phyloP scores from a whole-genome alignment of 192 early-diverging fungal genomes.

The Podila minutissima region DNA sequence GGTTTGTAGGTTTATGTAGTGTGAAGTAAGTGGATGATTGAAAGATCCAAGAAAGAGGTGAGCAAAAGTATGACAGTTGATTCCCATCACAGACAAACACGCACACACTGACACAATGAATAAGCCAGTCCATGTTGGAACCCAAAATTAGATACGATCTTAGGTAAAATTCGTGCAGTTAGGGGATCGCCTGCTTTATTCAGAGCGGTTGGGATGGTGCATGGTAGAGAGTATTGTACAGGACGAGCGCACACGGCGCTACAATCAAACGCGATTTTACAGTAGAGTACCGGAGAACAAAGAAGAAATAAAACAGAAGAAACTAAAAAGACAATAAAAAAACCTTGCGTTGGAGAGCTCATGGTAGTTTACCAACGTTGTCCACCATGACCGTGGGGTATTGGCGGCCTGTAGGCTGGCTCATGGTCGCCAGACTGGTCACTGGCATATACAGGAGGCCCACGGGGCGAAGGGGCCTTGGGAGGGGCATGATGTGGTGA shows the following conservation, averaged over 20 bases:
- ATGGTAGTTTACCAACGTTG: background rate
- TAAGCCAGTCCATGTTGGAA: too few species aligned
- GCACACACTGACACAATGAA: too few species aligned
- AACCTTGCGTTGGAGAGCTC: background rate
- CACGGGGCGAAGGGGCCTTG: constrained; percentile 25
- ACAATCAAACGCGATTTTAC: background rate
- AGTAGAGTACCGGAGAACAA: background rate
- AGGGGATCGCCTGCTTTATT: too few species aligned
- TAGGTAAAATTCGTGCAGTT: too few species aligned
- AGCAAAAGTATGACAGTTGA: too few species aligned
- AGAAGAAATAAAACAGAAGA: background rate
- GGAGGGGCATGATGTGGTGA: constrained; percentile 11
- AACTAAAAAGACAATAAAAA: background rate
- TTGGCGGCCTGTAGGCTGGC: constrained; percentile 27
- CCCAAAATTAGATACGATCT: too few species aligned
- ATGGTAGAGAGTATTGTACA: too few species aligned
- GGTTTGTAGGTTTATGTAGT: background rate
- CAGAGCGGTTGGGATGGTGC: too few species aligned
- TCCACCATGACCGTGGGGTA: constrained; percentile 18
- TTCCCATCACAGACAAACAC: too few species aligned
- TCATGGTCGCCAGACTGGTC: constrained; percentile 36
- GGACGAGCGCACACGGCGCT: background rate
- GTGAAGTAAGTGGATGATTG: too few species aligned
- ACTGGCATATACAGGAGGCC: background rate
- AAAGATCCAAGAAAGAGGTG: too few species aligned